Evolutionary conservation across 1,284 basidiomycete species (phyloP).

Genomic region (Phellinidium pouzarii): DNA sequence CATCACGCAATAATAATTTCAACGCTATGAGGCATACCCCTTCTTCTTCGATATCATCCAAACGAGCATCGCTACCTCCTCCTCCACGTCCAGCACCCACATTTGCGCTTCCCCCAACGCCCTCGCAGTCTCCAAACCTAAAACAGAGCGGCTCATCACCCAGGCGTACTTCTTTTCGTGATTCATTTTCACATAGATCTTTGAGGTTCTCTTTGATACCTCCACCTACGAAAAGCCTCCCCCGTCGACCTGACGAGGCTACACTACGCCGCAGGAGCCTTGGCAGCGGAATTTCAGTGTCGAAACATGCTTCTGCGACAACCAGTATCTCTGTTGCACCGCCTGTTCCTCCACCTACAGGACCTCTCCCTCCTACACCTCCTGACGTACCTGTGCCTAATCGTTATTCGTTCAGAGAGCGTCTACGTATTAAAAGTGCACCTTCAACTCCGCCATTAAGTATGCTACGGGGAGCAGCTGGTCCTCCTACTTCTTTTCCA

Average conservation of each 20-base stretch:
- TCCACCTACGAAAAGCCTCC: slow-evolving; percentile 48
- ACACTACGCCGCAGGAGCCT: slow-evolving; percentile 32
- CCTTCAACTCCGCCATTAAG: slow-evolving; percentile 34
- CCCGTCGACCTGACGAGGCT: slow-evolving; percentile 54
- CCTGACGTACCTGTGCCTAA: slow-evolving; percentile 26
- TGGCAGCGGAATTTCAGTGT: slow-evolving; percentile 30
- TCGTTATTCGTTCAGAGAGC: slow-evolving; percentile 45
- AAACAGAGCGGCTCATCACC: slow-evolving; percentile 23
- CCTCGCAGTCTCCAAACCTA: slow-evolving; percentile 28
- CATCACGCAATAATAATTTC: slow-evolving; percentile 30
- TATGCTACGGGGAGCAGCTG: slow-evolving; percentile 16
- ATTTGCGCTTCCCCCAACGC: slow-evolving; percentile 61
- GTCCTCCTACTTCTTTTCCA: slow-evolving; percentile 14
- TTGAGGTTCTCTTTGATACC: slow-evolving; percentile 52
- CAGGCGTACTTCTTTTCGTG: slow-evolving; percentile 42
- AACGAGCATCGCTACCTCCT: slow-evolving; percentile 58
- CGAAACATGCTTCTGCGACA: slow-evolving; percentile 22
- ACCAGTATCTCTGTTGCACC: slow-evolving; percentile 32
- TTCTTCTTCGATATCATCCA: slow-evolving; percentile 26
- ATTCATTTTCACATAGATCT: slow-evolving; percentile 44
- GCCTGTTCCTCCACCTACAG: slow-evolving; percentile 38
- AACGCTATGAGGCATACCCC: slow-evolving; percentile 23
- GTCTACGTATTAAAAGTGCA: slow-evolving; percentile 56
- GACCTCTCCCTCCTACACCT: slow-evolving; percentile 32
- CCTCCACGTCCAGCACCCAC: slow-evolving; percentile 63